Conservation (phyloP, 345 rosid genomes). For the Salix caprea region DNA sequence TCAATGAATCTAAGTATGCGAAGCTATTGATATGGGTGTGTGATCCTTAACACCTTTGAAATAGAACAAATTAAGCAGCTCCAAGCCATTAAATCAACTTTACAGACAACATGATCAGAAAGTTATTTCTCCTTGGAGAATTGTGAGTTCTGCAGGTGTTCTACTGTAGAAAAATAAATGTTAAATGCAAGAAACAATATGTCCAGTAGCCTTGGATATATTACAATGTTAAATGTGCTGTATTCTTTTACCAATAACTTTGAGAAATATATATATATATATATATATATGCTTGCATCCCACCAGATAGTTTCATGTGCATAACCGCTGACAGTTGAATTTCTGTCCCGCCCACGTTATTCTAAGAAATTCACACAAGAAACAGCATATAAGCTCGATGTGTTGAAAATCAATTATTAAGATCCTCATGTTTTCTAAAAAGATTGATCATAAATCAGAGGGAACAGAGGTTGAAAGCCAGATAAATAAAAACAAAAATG, state of each 20-base stretch:
- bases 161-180: background rate
- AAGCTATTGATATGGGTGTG: too few relatives aligned
- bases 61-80: background rate
- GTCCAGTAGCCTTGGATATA: too few relatives aligned
- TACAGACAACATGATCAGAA: too few relatives aligned
- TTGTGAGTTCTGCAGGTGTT: background rate
- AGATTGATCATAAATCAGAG: background rate
- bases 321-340: background rate
- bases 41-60: background rate
- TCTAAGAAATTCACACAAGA: background rate
- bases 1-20: too few relatives aligned
- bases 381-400: background rate
- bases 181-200: background rate
- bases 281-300: background rate
- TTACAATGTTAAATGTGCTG: background rate
- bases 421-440: background rate
- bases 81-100: too few relatives aligned
- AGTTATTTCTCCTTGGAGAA: background rate
- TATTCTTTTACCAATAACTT: background rate
- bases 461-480: background rate
- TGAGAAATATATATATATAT: background rate
- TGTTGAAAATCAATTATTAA: background rate
- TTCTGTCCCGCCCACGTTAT: background rate
- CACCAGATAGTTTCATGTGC: background rate
- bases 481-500: background rate